Percentiles rank a stretch among this genome's conserved stretches.
Evolutionary conservation across 2,329 filamentous ascomycete genomes (phyloP).

Genomic region (Lasiodiplodia citricola): DNA sequence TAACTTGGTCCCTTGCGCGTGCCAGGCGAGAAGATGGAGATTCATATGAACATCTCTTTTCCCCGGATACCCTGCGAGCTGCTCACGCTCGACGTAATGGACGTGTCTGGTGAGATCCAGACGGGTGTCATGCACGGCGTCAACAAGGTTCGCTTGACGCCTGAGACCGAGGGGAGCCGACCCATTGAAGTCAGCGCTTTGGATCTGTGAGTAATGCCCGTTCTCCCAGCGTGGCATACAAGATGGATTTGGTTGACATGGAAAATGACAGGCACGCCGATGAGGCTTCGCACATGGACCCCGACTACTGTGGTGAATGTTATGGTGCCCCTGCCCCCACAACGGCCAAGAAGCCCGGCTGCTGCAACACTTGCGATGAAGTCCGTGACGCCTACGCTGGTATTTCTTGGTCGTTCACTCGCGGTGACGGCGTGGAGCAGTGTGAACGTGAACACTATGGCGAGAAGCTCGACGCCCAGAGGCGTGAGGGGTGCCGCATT

Average conservation of each 20-base stretch:
- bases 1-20: conserved; percentile 7
- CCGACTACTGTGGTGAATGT: conserved; percentile 90
- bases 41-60: conserved; percentile 96
- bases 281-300: conserved; percentile 79
- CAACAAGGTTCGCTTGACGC: conserved; percentile 82
- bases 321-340: conserved; percentile 80
- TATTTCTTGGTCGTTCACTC: conserved; percentile 91
- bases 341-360: conserved; percentile 78
- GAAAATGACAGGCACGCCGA: conserved; percentile 62
- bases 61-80: conserved; percentile 93
- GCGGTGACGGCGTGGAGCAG: conserved; percentile 91
- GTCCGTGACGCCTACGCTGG: conserved; percentile 92
- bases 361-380: conserved; percentile 97
- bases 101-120: conserved; percentile 96
- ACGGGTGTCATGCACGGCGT: conserved; percentile 92
- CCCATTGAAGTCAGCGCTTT: conserved; percentile 44
- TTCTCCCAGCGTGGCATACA: not conserved
- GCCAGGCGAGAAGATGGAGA: conserved; percentile 95
- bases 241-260: conserved; percentile 9
- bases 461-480: conserved; percentile 84
- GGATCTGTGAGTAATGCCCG: conserved; percentile 42
- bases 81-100: conserved; percentile 97
- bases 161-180: conserved; percentile 74
- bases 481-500: conserved; percentile 90
- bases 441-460: conserved; percentile 93